Evolutionary conservation across 2,329 filamentous ascomycete species (phyloP).

Genomic region (Cryphonectria nitschkei): DNA sequence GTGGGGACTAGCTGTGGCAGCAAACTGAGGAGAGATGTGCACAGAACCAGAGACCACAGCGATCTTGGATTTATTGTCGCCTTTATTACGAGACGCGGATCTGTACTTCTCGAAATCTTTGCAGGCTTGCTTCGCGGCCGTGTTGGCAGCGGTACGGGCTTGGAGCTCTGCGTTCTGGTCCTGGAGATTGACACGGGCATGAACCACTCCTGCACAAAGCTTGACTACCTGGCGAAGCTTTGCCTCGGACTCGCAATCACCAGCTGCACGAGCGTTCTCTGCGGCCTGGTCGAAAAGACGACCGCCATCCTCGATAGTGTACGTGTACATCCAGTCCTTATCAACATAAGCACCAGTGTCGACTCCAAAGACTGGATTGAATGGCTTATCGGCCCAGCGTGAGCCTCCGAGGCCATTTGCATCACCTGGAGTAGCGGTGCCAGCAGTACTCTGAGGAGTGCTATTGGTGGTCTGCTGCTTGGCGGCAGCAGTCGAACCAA

Average conservation of each 20-base stretch:
- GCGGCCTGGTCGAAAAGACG: not conserved
- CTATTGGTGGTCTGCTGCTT: not conserved
- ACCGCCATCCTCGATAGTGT: not conserved
- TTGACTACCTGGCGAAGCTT: constrained; percentile 12
- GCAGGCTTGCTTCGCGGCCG: not conserved
- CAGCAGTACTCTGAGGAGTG: not conserved
- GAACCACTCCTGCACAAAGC: not conserved
- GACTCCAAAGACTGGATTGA: constrained; percentile 1
- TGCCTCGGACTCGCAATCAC: not conserved
- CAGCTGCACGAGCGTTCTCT: not conserved
- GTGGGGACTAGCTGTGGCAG: not conserved
- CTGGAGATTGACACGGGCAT: constrained; percentile 1
- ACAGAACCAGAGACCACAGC: not conserved
- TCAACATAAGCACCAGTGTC: not conserved
- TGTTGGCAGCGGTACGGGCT: constrained; percentile 2
- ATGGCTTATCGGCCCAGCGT: not conserved
- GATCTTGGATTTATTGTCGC: no score
- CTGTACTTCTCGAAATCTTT: constrained; percentile 1
- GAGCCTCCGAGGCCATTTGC: not conserved
- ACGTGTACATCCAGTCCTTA: constrained; percentile 9
- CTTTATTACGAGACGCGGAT: not conserved
- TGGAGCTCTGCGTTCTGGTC: not conserved
- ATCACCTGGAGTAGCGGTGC: no score
- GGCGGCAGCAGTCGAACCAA: not conserved
- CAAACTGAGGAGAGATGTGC: not conserved